These are phyloP conservation scores for Eucalyptus cloeziana DNA, from an alignment of 345 rosid species.

Conservation along the genomic window DNA sequence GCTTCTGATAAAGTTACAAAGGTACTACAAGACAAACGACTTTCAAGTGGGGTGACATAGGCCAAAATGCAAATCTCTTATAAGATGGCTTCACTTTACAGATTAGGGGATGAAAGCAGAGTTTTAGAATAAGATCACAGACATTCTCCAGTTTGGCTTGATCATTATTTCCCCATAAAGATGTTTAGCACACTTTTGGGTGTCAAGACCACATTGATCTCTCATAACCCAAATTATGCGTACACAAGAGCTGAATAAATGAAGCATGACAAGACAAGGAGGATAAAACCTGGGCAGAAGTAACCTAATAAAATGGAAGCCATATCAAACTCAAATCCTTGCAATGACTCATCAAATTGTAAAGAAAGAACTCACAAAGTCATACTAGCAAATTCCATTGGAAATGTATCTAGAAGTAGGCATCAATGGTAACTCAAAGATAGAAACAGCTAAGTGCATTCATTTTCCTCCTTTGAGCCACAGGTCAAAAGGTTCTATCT, in stretches of 20 bases:
- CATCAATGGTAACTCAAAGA: not conserved
- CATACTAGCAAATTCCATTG: not conserved
- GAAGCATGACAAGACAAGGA: not conserved
- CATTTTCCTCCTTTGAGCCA: not conserved
- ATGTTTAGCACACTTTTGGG: not conserved
- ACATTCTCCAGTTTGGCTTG: not conserved
- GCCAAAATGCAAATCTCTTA: not conserved
- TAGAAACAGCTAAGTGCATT: not conserved
- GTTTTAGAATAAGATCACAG: not conserved
- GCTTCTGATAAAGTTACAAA: not conserved
- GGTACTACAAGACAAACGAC: not conserved
- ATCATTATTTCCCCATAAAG: not conserved
- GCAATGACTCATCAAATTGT: not conserved
- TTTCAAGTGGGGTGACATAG: not conserved
- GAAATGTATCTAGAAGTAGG: not conserved
- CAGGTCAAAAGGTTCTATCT: not conserved
- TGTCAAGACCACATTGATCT: not conserved
- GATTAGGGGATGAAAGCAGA: not conserved
- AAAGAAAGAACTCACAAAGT: not conserved
- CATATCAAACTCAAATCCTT: not conserved
- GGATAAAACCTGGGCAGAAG: not conserved
- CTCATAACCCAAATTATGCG: not conserved
- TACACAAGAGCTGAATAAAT: not conserved
- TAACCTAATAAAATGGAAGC: not conserved
- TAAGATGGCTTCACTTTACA: not conserved